Evolutionary conservation across 2,329 filamentous ascomycete genomes (phyloP).

Genomic region (Xenoacremonium recifei): DNA sequence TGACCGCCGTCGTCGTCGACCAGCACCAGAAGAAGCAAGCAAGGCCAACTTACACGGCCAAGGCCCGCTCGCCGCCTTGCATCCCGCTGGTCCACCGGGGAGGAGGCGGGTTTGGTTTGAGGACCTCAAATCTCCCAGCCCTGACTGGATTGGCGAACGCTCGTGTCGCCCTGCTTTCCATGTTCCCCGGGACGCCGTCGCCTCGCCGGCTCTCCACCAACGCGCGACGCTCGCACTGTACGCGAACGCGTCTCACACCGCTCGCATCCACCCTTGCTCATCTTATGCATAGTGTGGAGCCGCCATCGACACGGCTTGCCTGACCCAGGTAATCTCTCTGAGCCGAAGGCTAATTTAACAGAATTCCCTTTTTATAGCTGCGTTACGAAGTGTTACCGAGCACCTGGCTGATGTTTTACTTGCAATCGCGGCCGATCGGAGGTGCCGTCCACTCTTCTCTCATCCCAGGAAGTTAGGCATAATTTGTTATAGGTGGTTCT

Average conservation of each 20-base stretch:
- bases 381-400: neutral
- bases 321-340: conserved; percentile 28
- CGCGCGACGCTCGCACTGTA: conserved; percentile 24
- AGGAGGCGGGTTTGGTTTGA: neutral
- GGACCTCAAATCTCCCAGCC: conserved; percentile 19
- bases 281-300: conserved; percentile 10
- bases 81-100: conserved; percentile 16
- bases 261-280: conserved; percentile 4
- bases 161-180: conserved; percentile 14
- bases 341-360: conserved; percentile 25
- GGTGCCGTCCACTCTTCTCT: neutral
- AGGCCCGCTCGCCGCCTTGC: conserved; percentile 16
- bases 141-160: conserved; percentile 15
- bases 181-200: conserved; percentile 6
- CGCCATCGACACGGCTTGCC: conserved; percentile 21
- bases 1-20: conserved; percentile 1
- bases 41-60: too few species aligned
- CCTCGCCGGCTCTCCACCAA: neutral
- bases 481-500: conserved; percentile 9
- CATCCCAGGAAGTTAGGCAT: neutral
- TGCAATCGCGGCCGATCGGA: neutral
- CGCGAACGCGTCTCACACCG: conserved; percentile 13
- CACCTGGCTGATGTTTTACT: too few species aligned
- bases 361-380: conserved; percentile 23
- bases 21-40: too few species aligned